Base-by-base conservation (phyloP, 1,284 basidiomycete species). In the Flammula alnicola region DNA sequence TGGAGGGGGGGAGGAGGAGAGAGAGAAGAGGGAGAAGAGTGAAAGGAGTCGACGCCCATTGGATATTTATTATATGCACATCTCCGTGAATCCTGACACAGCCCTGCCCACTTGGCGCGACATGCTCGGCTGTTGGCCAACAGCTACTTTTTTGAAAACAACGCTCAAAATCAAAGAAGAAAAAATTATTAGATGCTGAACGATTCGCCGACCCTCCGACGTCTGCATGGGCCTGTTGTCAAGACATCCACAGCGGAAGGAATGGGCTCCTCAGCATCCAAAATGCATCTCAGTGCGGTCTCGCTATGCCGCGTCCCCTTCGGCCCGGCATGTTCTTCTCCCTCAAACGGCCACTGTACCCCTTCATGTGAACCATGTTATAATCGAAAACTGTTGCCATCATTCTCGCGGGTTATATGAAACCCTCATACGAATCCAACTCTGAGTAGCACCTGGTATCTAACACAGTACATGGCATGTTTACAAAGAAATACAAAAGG, bases 1-100 rank as follows among this genome's bases (percentile, higher is more conserved):
- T 62, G 53, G 59, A 55, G 61, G 57, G 52, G 59, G 56, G 57
- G 63, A 57, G 60, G 50, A 43, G 47, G 51, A 55, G 44, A 47
- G 47, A 45, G 49, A 52, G 33, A 46, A 42, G 38, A 26, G 43
- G 29, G 45, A 49, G 55, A 55, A 43, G 51, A 32, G 17, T 12
- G 27, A 36, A 42, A 25, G 25, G 20, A 4, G 30, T 32, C 16
- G 16, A 12, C 14, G 39, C 27, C 43, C 29, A 47, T 33, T 29
- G 41, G 49, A 41, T 29, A 35, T 32, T 35, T 49, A 54, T 51
- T 53, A 49, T 55, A 47, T 40, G 45, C 25, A 42, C 49, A 50
- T 50, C 33, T 53, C 32, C 25, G 37, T 41, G 30, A 40, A 35
- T 44, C 40, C 26, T 26, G 46, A 50, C 58, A 60, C 58, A 60